Evolutionary conservation across 1,139 yeast genomes (phyloP), one percentile per base, ranked within the genome.

Genomic region (Pichia sp.): DNA sequence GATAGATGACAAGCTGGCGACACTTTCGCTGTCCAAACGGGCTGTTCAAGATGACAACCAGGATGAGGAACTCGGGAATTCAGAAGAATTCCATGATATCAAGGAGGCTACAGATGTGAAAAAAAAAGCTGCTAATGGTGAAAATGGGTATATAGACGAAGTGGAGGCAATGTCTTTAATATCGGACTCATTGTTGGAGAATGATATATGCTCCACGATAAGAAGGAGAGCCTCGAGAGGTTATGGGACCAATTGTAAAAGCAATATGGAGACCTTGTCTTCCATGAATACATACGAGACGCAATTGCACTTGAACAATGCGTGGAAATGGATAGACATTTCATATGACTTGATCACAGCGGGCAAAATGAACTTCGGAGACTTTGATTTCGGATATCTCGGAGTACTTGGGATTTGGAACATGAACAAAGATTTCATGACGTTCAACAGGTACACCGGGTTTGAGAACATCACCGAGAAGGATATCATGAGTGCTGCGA

Each of bases 341-440:
- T 90, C 95, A 0, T 77, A 81, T 57, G 81, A 80, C 50, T 79
- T 90, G 1, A 82, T 85, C 16, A 81, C 79, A 34, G 82, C 85
- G 53, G 89, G 89, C 0, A 75, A 85, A 1, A 85, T 88, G 89
- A 73, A 80, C 0, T 78, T 85, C 1, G 84, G 82, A 31, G 78
- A 78, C 8, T 73, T 89, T 32, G 97, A 93, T 67, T 76, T 93
- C 43, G 95, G 96, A 2, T 90, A 81, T 68, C 86, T 87, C 63
- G 99, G 98, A 7, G 95, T 92, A 1, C 70, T 83, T 40, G 96
- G 96, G 13, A 84, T 92, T 43, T 93, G 98, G 98, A 84, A 83
- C 61, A 96, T 96, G 15, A 77, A 80, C 8, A 79, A 78, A 3
- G 89, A 86, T 41, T 73, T 87, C 31, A 73, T 76, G 11, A 77